Conservation (phyloP, 1,284 basidiomycete species). For the Heterobasidion occidentale region DNA sequence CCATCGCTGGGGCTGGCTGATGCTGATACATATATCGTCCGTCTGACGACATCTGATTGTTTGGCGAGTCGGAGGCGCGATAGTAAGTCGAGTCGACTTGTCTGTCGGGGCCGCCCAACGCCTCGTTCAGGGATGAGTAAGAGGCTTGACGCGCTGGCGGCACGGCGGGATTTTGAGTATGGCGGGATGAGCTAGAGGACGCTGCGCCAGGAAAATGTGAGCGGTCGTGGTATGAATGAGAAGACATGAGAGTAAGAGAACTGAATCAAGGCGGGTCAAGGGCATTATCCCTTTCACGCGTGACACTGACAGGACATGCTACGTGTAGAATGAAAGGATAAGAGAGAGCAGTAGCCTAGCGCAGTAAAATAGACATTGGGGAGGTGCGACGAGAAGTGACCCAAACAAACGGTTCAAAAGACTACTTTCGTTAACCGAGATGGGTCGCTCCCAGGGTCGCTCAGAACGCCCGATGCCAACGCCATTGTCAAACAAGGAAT, state of each 20-base stretch:
- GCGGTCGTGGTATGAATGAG: conserved; percentile 17
- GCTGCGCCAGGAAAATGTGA: conserved; percentile 17
- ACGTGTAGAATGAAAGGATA: conserved; percentile 12
- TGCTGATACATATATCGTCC: conserved; percentile 50
- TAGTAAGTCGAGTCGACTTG: conserved; percentile 13
- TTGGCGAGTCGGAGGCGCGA: conserved; percentile 7
- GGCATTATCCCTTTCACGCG: conserved; percentile 9
- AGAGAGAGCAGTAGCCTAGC: conserved; percentile 1
- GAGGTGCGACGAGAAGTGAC: neutral
- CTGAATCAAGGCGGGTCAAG: conserved; percentile 3
- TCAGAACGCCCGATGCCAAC: neutral
- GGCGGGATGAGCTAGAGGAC: conserved; percentile 17
- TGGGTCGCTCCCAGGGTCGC: neutral
- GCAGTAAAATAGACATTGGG: conserved; percentile 8
- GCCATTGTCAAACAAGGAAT: conserved; percentile 1
- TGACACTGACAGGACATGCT: conserved; percentile 13
- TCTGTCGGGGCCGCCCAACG: conserved; percentile 16
- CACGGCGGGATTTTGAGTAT: neutral
- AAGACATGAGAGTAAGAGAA: conserved; percentile 16
- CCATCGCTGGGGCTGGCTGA: conserved; percentile 29
- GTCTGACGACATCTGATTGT: conserved; percentile 41
- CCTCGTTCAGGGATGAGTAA: conserved; percentile 24
- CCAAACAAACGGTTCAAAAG: neutral
- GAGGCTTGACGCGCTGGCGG: conserved; percentile 12
- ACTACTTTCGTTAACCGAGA: neutral